phyloP scores from a whole-genome alignment of 257 asterid genomes.

The Nicotiana otophora region DNA sequence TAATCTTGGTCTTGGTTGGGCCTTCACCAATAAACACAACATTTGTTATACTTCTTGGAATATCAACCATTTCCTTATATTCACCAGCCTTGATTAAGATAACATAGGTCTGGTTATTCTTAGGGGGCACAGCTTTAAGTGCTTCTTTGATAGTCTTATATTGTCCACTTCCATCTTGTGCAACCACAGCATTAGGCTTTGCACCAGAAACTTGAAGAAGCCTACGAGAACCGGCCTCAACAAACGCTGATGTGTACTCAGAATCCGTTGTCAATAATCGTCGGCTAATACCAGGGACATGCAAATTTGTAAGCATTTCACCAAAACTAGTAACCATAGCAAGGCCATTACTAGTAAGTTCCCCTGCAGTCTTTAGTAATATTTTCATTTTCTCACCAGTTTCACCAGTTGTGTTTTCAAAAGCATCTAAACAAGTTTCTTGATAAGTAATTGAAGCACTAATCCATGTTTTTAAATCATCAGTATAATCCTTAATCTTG shows the following conservation, averaged over 20 bases:
- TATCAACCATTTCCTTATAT: conserved; percentile 40
- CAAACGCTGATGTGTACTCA: conserved; percentile 5
- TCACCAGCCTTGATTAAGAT: conserved; percentile 55
- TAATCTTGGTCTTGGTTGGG: conserved; percentile 45
- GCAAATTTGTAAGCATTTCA: conserved; percentile 11
- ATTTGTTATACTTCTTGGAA: conserved; percentile 34
- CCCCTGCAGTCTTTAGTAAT: conserved; percentile 28
- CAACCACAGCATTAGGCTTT: conserved; percentile 47
- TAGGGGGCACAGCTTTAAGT: conserved; percentile 26
- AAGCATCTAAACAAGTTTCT: conserved; percentile 71
- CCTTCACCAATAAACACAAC: conserved; percentile 61
- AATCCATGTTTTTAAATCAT: conserved; percentile 52
- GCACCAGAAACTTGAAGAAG: conserved; percentile 22
- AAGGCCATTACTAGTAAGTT: conserved; percentile 59
- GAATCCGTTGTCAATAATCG: conserved; percentile 17
- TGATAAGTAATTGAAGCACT: conserved; percentile 58
- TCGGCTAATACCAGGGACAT: conserved; percentile 22
- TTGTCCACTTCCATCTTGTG: conserved; percentile 61
- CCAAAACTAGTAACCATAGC: conserved; percentile 43
- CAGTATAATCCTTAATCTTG: conserved; percentile 19
- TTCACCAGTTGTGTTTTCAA: conserved; percentile 52
- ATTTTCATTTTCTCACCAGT: conserved; percentile 60
- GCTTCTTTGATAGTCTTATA: conserved; percentile 47
- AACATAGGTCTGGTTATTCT: conserved; percentile 22
- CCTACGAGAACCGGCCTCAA: conserved; percentile 17